Percentiles rank a stretch among this genome's conserved stretches.
These are phyloP conservation scores for Rhodotorula kratochvilovae DNA, from an alignment of 768 basidiomycete species.

Conservation along the genomic window DNA sequence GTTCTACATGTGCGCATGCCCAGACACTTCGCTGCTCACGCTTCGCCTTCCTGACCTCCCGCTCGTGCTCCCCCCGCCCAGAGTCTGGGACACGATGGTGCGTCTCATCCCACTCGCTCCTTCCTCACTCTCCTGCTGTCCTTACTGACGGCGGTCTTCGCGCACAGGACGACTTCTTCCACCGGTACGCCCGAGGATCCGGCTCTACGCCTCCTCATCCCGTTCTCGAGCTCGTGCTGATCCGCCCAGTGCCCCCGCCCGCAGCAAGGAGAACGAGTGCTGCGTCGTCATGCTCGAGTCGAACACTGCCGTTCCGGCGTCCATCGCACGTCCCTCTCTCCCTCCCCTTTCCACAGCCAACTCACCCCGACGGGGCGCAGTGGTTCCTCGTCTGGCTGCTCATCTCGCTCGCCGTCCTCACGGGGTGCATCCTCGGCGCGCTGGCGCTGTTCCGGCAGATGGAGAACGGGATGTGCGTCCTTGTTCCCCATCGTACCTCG, in stretches of 20 bases:
- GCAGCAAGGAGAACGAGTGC: constrained; percentile 19
- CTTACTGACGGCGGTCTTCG: background rate
- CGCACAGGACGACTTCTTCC: constrained; percentile 20
- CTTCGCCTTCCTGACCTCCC: background rate
- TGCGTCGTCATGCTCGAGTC: constrained; percentile 23
- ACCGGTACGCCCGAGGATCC: background rate
- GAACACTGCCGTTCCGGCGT: background rate
- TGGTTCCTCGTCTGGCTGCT: constrained; percentile 5
- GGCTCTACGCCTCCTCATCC: background rate
- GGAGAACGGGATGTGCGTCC: constrained; percentile 5
- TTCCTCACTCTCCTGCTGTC: background rate
- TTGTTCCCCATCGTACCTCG: background rate
- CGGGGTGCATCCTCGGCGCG: constrained; percentile 3
- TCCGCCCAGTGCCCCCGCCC: too few relatives aligned
- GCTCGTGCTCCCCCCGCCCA: background rate
- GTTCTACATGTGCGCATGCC: constrained; percentile 12
- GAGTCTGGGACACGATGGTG: constrained; percentile 22
- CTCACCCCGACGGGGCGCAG: background rate
- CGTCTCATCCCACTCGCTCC: background rate
- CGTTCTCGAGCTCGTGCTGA: background rate
- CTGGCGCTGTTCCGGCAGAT: constrained; percentile 7
- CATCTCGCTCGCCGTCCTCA: background rate
- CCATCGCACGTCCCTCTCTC: background rate
- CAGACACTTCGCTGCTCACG: too few relatives aligned
- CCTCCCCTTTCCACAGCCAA: background rate